These are phyloP conservation scores for Oemleria cerasiformis DNA, from an alignment of 306 rosid genomes.

Conservation along the genomic window DNA sequence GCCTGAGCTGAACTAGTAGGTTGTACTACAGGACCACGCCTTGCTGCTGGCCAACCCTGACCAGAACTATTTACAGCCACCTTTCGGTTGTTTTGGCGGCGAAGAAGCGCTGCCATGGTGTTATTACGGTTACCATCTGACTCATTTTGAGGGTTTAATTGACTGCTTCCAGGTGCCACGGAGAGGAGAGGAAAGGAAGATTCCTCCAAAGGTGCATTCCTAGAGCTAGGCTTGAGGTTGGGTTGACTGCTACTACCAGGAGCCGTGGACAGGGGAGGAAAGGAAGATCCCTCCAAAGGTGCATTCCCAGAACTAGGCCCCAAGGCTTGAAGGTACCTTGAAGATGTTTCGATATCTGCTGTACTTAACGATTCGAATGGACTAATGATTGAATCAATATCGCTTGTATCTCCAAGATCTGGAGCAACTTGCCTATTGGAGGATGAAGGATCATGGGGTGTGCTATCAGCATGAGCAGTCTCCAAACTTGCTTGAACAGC, in stretches of 20 bases:
- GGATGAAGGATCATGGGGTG: constrained; percentile 33
- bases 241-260: too few relatives aligned
- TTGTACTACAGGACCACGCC: constrained; percentile 43
- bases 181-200: constrained; percentile 90
- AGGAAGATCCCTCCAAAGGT: constrained; percentile 62
- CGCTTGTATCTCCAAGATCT: constrained; percentile 38
- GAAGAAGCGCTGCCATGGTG: constrained; percentile 87
- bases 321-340: constrained; percentile 87
- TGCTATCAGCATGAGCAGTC: constrained; percentile 50
- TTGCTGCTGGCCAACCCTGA: constrained; percentile 74
- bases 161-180: constrained; percentile 45
- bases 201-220: constrained; percentile 45
- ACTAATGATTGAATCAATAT: constrained; percentile 53
- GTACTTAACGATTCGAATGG: constrained; percentile 59
- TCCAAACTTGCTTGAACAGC: constrained; percentile 89
- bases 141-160: constrained; percentile 49
- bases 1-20: constrained; percentile 44
- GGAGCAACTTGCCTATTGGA: constrained; percentile 42
- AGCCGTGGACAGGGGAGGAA: constrained; percentile 69
- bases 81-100: constrained; percentile 47
- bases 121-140: constrained; percentile 52
- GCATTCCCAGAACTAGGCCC: constrained; percentile 51
- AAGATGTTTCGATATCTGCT: constrained; percentile 51
- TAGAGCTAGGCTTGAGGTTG: constrained; percentile 28
- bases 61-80: constrained; percentile 52